These are phyloP conservation scores for Quillaja saponaria DNA, from an alignment of 306 rosid genomes.

Conservation along the genomic window DNA sequence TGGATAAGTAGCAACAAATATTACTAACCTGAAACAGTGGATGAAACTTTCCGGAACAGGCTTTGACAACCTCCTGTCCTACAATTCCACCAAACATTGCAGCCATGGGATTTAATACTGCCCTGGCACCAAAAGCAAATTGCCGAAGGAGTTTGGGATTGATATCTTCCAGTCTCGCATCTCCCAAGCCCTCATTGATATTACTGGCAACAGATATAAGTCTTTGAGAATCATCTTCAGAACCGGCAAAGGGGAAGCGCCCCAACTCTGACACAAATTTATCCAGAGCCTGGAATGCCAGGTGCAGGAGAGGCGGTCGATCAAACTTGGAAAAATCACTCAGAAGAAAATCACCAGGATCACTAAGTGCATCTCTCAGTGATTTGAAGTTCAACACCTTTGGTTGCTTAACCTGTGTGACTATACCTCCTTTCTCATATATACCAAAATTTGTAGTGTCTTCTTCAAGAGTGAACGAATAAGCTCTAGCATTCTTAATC, in stretches of 20 bases:
- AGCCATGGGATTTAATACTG: constrained; percentile 94
- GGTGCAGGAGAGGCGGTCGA: constrained; percentile 70
- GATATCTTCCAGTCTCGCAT: constrained; percentile 65
- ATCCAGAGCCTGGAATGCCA: constrained; percentile 82
- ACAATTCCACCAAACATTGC: constrained; percentile 99
- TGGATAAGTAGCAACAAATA: too few species aligned
- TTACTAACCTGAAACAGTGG: constrained; percentile 80
- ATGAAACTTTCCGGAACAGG: constrained; percentile 96
- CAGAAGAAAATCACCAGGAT: constrained; percentile 84
- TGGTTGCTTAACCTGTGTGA: constrained; percentile 81
- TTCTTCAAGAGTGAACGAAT: constrained; percentile 79
- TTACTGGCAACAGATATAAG: constrained; percentile 54
- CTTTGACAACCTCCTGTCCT: constrained; percentile 96
- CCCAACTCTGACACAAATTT: constrained; percentile 60
- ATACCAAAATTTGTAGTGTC: constrained; percentile 70
- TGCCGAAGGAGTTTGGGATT: constrained; percentile 70
- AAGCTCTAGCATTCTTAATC: constrained; percentile 70
- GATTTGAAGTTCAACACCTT: constrained; percentile 77
- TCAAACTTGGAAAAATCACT: constrained; percentile 91
- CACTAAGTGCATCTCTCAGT: constrained; percentile 59
- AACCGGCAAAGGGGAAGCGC: constrained; percentile 77
- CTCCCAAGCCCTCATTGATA: constrained; percentile 59
- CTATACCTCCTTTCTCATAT: constrained; percentile 82
- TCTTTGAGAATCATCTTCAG: constrained; percentile 75
- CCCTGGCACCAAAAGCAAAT: constrained; percentile 91